Percentiles rank a stretch among this genome's conserved stretches.
These are phyloP conservation scores for Plantago ovata DNA, from an alignment of 257 asterid species.

Conservation along the genomic window DNA sequence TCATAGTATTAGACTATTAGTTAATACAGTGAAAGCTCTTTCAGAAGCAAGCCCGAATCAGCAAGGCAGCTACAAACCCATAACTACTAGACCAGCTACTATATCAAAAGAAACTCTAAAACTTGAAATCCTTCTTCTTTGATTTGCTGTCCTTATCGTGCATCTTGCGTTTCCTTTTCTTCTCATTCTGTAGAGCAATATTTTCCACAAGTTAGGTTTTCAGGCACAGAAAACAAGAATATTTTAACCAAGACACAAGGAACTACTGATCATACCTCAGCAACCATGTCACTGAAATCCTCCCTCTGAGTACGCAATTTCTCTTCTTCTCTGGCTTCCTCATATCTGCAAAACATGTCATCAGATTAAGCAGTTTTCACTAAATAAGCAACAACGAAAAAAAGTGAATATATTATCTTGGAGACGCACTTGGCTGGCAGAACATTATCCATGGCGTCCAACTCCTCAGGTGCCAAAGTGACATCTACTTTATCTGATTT, in stretches of 20 bases:
- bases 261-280: constrained; percentile 49
- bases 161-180: constrained; percentile 89
- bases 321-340: constrained; percentile 98
- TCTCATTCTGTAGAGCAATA: constrained; percentile 61
- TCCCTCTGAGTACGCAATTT: constrained; percentile 74
- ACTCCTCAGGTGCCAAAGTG: constrained; percentile 87
- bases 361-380: neutral
- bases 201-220: constrained; percentile 10
- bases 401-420: neutral
- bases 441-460: constrained; percentile 89
- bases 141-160: constrained; percentile 86
- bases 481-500: constrained; percentile 86
- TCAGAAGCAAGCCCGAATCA: too few species aligned
- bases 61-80: neutral
- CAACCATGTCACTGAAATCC: constrained; percentile 99
- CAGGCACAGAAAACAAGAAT: neutral
- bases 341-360: constrained; percentile 45
- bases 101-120: constrained; percentile 21
- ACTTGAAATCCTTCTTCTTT: constrained; percentile 93
- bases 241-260: neutral
- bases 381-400: neutral
- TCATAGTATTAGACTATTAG: too few species aligned
- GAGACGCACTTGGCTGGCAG: constrained; percentile 77
- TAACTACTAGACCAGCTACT: neutral
- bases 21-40: too few species aligned